A percentile compares a stretch with the other conserved stretches of the same genome.
phyloP scores from a whole-genome alignment of 345 rosid genomes.

The Turritis glabra region DNA sequence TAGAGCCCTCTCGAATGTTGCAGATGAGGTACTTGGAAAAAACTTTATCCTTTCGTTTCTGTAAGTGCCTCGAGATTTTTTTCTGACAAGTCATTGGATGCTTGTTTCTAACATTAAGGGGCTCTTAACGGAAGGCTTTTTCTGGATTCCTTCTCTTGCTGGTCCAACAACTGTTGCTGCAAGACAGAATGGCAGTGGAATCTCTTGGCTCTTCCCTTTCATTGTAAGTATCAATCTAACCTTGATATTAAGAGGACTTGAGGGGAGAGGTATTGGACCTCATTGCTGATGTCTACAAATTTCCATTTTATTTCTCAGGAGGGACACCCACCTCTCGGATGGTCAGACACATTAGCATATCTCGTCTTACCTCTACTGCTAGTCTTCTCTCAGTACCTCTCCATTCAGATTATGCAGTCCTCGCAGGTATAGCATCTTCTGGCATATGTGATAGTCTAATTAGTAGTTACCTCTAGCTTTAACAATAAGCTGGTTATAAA shows the following conservation, averaged over 20 bases:
- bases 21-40: slow-evolving; percentile 63
- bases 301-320: slow-evolving; percentile 51
- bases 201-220: slow-evolving; percentile 96
- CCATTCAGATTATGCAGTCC: slow-evolving; percentile 89
- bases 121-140: slow-evolving; percentile 95
- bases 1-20: slow-evolving; percentile 98
- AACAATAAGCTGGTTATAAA: neutral
- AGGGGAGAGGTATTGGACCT: neutral
- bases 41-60: neutral
- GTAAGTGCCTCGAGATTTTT: neutral
- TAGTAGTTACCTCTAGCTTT: neutral
- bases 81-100: slow-evolving; percentile 22
- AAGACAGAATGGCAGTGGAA: slow-evolving; percentile 81
- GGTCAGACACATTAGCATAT: slow-evolving; percentile 89
- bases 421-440: slow-evolving; percentile 58
- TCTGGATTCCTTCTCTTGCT: slow-evolving; percentile 96
- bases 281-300: slow-evolving; percentile 7
- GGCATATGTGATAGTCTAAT: neutral
- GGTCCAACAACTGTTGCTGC: slow-evolving; percentile 93
- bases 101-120: slow-evolving; percentile 53
- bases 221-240: slow-evolving; percentile 51
- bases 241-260: neutral
- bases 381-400: slow-evolving; percentile 72
- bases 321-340: slow-evolving; percentile 97
- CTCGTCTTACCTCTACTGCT: slow-evolving; percentile 82